phyloP scores from a whole-genome alignment of 306 rosid genomes.

The Quercus gilva region DNA sequence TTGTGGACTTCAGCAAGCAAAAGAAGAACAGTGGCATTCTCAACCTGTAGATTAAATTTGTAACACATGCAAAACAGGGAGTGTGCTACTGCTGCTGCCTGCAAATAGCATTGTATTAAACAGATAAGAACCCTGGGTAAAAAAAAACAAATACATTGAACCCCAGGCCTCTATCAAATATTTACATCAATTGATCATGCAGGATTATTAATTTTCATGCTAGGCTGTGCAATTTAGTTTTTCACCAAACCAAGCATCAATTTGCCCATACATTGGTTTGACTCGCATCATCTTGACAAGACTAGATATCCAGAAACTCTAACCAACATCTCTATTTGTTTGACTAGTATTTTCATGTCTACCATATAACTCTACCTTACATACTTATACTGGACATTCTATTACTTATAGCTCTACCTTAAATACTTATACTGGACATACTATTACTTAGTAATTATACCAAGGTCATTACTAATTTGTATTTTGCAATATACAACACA shows the following conservation, averaged over 20 bases:
- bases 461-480: neutral
- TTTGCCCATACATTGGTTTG: neutral
- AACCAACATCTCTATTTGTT: neutral
- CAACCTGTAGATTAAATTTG: conserved; percentile 90
- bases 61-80: conserved; percentile 94
- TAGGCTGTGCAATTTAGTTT: neutral
- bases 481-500: neutral
- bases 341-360: neutral
- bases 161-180: no score
- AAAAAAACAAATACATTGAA: neutral
- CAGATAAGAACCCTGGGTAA: conserved; percentile 11
- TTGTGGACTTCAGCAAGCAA: conserved; percentile 96
- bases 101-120: conserved; percentile 19
- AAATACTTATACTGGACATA: neutral
- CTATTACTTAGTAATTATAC: neutral
- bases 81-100: conserved; percentile 96
- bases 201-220: neutral
- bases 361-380: neutral
- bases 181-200: no score
- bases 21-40: conserved; percentile 91
- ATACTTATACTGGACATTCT: neutral
- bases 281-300: neutral
- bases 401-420: neutral
- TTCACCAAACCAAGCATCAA: neutral
- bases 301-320: neutral